phyloP scores from a whole-genome alignment of 2,329 filamentous ascomycete genomes.

The Botryosphaeria dothidea region DNA sequence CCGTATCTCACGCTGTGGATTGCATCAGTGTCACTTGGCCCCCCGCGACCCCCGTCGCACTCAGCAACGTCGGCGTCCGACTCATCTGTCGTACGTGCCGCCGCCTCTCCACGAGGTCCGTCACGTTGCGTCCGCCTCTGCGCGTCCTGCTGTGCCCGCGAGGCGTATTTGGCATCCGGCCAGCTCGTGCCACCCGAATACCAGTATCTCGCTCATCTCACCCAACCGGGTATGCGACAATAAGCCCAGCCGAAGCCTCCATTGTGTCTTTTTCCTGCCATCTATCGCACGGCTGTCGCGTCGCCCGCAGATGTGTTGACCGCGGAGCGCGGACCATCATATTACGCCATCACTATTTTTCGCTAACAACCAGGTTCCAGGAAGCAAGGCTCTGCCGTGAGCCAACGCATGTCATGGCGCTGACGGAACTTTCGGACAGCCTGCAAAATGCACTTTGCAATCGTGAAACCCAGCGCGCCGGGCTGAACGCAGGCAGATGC shows the following conservation, averaged over 20 bases:
- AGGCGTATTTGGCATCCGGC: not conserved
- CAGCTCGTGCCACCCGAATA: not conserved
- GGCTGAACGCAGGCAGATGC: not conserved
- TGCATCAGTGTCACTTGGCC: not conserved
- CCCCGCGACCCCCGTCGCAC: not conserved
- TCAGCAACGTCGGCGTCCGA: not conserved
- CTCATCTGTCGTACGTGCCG: not conserved
- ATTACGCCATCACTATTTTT: not conserved
- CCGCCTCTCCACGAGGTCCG: constrained; percentile 5
- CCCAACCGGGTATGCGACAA: not conserved
- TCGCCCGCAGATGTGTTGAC: not conserved
- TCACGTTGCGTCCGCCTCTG: constrained; percentile 3
- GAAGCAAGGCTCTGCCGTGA: not conserved
- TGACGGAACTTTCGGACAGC: not conserved
- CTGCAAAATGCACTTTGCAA: not conserved
- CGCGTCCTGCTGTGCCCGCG: not conserved
- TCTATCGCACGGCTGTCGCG: not conserved
- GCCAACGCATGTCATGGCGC: constrained; percentile 4
- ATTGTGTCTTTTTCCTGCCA: not conserved
- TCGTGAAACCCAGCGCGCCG: not conserved
- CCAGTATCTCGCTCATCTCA: not conserved
- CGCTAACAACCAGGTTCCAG: not conserved
- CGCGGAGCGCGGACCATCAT: not conserved
- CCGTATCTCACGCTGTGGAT: not conserved
- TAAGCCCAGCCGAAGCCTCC: not conserved